Evolutionary conservation across 306 rosid species (phyloP).

Genomic region (Heteromeles arbutifolia): DNA sequence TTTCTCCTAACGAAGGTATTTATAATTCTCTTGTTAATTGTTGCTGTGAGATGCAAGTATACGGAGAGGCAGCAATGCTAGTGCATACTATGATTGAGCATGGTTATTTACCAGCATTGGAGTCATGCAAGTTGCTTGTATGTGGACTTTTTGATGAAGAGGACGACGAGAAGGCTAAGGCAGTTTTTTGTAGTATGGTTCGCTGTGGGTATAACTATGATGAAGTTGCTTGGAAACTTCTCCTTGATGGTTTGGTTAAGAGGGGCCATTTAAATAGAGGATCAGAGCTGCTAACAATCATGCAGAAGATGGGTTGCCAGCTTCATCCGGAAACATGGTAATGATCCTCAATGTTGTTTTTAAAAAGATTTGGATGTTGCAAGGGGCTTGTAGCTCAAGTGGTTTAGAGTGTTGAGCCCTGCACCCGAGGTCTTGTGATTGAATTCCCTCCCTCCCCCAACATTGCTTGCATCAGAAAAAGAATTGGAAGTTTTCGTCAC

Average conservation of each 20-base stretch:
- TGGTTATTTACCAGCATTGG: constrained; percentile 56
- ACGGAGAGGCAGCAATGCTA: constrained; percentile 47
- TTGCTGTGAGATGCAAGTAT: constrained; percentile 51
- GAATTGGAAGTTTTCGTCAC: not conserved
- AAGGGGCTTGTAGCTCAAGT: too few species aligned
- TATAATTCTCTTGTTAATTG: constrained; percentile 52
- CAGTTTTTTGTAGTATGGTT: constrained; percentile 40
- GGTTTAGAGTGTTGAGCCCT: too few species aligned
- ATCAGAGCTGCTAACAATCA: not conserved
- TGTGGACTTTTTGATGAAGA: constrained; percentile 52
- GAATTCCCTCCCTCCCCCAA: too few species aligned
- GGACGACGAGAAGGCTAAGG: constrained; percentile 50
- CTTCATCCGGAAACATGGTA: not conserved
- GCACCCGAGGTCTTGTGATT: too few species aligned
- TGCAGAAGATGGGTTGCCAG: not conserved
- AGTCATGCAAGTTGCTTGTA: constrained; percentile 57
- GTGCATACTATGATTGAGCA: constrained; percentile 48
- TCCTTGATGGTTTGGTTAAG: not conserved
- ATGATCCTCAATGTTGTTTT: constrained; percentile 1
- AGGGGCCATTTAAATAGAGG: not conserved
- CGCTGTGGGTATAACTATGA: constrained; percentile 41
- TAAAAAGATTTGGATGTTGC: too few species aligned
- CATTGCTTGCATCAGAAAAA: too few species aligned
- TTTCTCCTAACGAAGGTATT: constrained; percentile 41
- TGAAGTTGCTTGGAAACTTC: constrained; percentile 30